Conservation (phyloP, 2,329 filamentous ascomycete species). For the Aureobasidium sp. region DNA sequence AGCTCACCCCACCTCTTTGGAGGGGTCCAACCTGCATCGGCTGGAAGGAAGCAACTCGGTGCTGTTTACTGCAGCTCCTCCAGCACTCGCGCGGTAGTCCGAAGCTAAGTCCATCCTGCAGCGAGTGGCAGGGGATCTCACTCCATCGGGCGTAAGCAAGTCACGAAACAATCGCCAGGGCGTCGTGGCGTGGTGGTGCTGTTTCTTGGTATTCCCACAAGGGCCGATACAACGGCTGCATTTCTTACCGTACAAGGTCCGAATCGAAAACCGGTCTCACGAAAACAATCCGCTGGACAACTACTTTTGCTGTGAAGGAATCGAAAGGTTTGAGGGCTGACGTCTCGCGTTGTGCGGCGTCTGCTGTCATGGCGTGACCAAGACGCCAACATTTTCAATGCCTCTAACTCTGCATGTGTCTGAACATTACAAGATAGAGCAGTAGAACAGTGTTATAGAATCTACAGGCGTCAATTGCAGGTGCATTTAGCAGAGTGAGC, state of each 20-base stretch:
- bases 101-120: background rate
- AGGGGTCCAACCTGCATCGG: constrained; percentile 9
- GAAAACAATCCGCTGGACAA: background rate
- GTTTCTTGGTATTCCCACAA: constrained; percentile 1
- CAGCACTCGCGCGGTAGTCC: constrained; percentile 1
- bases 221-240: background rate
- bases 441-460: no score
- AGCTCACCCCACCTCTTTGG: constrained; percentile 6
- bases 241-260: constrained; percentile 10
- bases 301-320: background rate
- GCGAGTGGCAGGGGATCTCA: constrained; percentile 7
- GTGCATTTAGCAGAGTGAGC: background rate
- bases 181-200: constrained; percentile 6
- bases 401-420: background rate
- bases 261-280: background rate
- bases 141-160: background rate
- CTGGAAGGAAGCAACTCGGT: constrained; percentile 5
- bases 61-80: background rate
- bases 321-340: background rate
- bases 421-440: background rate
- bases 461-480: background rate
- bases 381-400: background rate
- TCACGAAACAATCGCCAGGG: background rate
- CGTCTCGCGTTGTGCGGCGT: background rate
- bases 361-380: constrained; percentile 9